A percentile compares a stretch with the other conserved stretches of the same genome.
Conservation (phyloP, 805 yeast genomes). For the Blastobotrys peoriensis region DNA sequence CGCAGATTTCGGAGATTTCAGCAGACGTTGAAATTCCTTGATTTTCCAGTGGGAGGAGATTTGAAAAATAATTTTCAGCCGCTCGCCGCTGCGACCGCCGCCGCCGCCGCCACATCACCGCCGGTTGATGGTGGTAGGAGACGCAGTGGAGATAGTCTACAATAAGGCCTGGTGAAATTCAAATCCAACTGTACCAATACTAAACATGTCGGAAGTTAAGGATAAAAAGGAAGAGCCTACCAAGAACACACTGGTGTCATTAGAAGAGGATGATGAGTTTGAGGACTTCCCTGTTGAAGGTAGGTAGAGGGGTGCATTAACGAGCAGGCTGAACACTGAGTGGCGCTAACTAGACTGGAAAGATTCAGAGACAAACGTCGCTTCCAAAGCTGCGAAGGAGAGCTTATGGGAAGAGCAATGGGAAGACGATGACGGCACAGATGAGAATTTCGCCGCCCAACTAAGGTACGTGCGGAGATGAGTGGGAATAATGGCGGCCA, state of each 20-base stretch:
- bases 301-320: conserved; percentile 24
- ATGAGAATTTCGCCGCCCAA: conserved; percentile 76
- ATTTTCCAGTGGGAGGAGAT: background rate
- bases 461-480: conserved; percentile 42
- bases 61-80: background rate
- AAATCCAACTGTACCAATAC: background rate
- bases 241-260: conserved; percentile 45
- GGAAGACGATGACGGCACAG: conserved; percentile 89
- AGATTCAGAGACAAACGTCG: conserved; percentile 46
- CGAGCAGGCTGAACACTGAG: background rate
- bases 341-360: conserved; percentile 51
- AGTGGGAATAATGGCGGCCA: background rate
- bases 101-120: background rate
- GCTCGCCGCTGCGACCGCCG: background rate
- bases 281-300: conserved; percentile 92
- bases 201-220: background rate
- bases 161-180: background rate
- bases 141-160: background rate
- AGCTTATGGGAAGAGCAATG: conserved; percentile 94
- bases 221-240: conserved; percentile 5
- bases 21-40: background rate
- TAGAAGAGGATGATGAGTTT: conserved; percentile 95
- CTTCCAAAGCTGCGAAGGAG: conserved; percentile 38
- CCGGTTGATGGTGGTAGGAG: background rate
- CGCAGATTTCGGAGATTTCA: background rate